phyloP scores from a whole-genome alignment of 306 rosid species.

The cucumber (Cucumis sativus) region DNA sequence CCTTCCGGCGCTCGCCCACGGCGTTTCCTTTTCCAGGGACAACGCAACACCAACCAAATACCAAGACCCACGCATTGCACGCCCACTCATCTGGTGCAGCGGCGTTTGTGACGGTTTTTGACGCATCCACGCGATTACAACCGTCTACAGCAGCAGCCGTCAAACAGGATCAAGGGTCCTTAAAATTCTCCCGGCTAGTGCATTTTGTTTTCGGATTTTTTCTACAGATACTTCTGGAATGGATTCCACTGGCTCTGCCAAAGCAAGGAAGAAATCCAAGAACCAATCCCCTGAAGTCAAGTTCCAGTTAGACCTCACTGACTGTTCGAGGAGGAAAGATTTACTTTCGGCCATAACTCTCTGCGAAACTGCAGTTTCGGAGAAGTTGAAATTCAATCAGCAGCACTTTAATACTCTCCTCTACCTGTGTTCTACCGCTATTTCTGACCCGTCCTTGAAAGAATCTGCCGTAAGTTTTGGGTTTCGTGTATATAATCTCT shows the following conservation, averaged over 20 bases:
- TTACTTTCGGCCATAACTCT: conserved; percentile 41
- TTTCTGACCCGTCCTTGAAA: conserved; percentile 34
- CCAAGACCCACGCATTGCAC: no score
- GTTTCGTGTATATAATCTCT: conserved; percentile 47
- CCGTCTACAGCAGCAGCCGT: background rate
- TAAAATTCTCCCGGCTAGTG: background rate
- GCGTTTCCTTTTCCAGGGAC: no score
- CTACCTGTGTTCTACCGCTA: conserved; percentile 64
- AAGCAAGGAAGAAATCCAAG: conserved; percentile 32
- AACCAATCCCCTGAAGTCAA: conserved; percentile 33
- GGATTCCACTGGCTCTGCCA: conserved; percentile 17
- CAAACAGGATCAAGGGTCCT: background rate
- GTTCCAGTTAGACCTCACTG: conserved; percentile 54
- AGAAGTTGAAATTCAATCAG: conserved; percentile 33
- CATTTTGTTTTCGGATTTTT: background rate
- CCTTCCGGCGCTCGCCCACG: no score
- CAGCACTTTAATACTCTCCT: conserved; percentile 74
- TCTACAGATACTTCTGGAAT: conserved; percentile 12
- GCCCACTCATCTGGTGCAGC: no score
- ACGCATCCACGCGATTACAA: no score
- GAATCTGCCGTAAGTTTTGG: conserved; percentile 37
- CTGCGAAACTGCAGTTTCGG: conserved; percentile 31
- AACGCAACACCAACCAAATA: no score
- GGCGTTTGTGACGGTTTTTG: no score
- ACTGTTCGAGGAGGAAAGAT: conserved; percentile 56